phyloP scores from a whole-genome alignment of 176 grass and related monocot genomes.

The Carex parvula region DNA sequence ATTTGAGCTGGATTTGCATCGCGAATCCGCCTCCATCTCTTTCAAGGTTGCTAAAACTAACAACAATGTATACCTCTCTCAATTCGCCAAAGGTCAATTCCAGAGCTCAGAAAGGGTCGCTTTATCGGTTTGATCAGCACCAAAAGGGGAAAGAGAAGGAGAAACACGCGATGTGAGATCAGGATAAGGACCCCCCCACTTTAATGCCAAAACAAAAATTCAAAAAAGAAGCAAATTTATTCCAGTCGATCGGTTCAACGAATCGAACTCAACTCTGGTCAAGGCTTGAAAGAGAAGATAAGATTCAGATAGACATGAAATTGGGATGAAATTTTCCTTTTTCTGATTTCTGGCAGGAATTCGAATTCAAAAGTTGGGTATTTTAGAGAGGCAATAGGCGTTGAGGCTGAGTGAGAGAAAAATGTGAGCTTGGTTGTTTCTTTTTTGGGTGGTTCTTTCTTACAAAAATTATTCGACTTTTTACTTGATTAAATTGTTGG shows the following conservation, averaged over 20 bases:
- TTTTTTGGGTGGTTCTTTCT: not conserved
- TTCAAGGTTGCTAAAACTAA: not conserved
- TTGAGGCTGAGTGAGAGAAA: slow-evolving; percentile 1
- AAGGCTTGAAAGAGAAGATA: not conserved
- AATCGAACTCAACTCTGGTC: slow-evolving; percentile 1
- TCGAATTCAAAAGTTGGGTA: not conserved
- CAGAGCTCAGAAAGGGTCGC: not conserved
- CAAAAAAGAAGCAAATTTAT: slow-evolving; percentile 12
- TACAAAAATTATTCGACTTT: not conserved
- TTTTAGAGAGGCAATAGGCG: not conserved
- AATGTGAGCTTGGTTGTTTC: slow-evolving; percentile 18
- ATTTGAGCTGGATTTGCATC: slow-evolving; percentile 25
- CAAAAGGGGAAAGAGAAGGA: slow-evolving; percentile 13
- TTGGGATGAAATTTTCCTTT: not conserved
- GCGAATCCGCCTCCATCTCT: slow-evolving; percentile 7
- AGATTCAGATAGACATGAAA: not conserved
- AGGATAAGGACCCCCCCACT: not conserved
- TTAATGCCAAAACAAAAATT: not conserved
- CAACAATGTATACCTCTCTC: not conserved
- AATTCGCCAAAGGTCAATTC: not conserved
- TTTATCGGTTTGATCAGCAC: not conserved
- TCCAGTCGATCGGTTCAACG: not conserved
- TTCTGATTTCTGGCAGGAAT: not conserved
- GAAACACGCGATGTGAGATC: not conserved
- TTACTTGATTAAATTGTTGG: slow-evolving; percentile 8